A percentile compares a stretch with the other conserved stretches of the same genome.
phyloP scores from a whole-genome alignment of 78 protist genomes.

The Emiliania huxleyi region DNA sequence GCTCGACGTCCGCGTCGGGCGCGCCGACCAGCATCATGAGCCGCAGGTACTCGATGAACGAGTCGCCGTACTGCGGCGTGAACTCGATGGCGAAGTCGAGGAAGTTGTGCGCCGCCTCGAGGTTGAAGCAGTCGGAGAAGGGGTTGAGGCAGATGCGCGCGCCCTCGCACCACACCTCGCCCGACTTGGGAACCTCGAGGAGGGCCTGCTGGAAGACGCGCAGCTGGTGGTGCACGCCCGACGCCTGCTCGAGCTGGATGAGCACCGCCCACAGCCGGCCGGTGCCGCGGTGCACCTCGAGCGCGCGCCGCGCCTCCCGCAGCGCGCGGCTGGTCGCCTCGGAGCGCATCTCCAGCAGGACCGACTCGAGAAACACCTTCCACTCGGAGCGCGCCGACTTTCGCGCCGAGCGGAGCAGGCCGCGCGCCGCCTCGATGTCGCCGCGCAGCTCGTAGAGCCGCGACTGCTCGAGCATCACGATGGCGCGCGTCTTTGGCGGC shows the following conservation, averaged over 20 bases:
- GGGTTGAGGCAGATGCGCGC: constrained; percentile 83
- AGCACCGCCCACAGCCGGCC: constrained; percentile 90
- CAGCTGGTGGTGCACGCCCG: constrained; percentile 61
- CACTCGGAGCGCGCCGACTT: constrained; percentile 64
- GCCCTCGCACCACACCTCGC: constrained; percentile 96
- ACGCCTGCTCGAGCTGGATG: constrained; percentile 73
- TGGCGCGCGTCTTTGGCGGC: constrained; percentile 71
- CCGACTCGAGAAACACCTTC: constrained; percentile 81
- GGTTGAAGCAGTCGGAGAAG: constrained; percentile 33
- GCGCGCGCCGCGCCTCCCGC: constrained; percentile 56
- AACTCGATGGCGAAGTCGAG: constrained; percentile 82
- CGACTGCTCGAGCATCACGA: constrained; percentile 78
- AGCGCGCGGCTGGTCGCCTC: constrained; percentile 63
- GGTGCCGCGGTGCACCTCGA: constrained; percentile 72
- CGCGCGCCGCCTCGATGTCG: constrained; percentile 52
- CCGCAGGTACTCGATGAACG: constrained; percentile 81
- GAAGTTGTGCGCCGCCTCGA: constrained; percentile 63
- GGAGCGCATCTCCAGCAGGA: constrained; percentile 80
- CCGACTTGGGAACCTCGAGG: constrained; percentile 81
- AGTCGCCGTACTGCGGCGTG: constrained; percentile 95
- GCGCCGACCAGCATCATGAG: constrained; percentile 56
- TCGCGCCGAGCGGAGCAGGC: constrained; percentile 41
- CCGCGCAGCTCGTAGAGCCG: constrained; percentile 78
- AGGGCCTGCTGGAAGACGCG: constrained; percentile 55
- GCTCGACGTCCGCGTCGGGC: constrained; percentile 50